A percentile compares a stretch with the other conserved stretches of the same genome.
phyloP scores from a whole-genome alignment of 1,284 basidiomycete species.

The Puccinia polysora region DNA sequence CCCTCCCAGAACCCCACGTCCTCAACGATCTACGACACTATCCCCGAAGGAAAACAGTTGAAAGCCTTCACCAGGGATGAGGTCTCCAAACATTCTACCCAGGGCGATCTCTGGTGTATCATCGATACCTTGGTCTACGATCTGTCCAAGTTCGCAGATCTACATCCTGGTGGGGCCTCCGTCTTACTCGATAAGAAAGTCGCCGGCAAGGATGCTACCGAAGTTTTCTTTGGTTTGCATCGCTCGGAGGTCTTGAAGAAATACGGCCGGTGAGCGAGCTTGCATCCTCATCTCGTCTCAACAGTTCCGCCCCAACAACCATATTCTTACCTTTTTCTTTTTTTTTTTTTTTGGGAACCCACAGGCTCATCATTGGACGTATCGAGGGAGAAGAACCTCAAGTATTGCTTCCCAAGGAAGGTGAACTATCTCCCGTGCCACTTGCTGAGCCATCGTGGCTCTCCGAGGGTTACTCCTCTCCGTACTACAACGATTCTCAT shows the following conservation, averaged over 20 bases:
- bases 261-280: constrained; percentile 62
- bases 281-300: too few species aligned
- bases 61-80: constrained; percentile 30
- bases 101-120: constrained; percentile 36
- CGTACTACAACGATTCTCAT: constrained; percentile 71
- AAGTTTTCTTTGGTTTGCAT: constrained; percentile 77
- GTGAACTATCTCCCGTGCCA: constrained; percentile 65
- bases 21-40: constrained; percentile 32
- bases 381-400: constrained; percentile 64
- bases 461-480: constrained; percentile 68
- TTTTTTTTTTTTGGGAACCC: too few species aligned
- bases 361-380: constrained; percentile 48
- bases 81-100: constrained; percentile 23
- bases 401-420: constrained; percentile 60
- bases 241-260: constrained; percentile 70
- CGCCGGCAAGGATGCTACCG: constrained; percentile 78
- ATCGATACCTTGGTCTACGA: constrained; percentile 44
- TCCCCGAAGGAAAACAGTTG: constrained; percentile 27
- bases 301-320: neutral
- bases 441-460: constrained; percentile 83
- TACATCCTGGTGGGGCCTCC: constrained; percentile 75
- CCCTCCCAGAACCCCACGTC: too few species aligned
- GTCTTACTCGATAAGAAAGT: constrained; percentile 70
- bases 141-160: constrained; percentile 66
- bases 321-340: too few species aligned